phyloP scores from a whole-genome alignment of 768 basidiomycete genomes.

The Pleurotus eryngii region DNA sequence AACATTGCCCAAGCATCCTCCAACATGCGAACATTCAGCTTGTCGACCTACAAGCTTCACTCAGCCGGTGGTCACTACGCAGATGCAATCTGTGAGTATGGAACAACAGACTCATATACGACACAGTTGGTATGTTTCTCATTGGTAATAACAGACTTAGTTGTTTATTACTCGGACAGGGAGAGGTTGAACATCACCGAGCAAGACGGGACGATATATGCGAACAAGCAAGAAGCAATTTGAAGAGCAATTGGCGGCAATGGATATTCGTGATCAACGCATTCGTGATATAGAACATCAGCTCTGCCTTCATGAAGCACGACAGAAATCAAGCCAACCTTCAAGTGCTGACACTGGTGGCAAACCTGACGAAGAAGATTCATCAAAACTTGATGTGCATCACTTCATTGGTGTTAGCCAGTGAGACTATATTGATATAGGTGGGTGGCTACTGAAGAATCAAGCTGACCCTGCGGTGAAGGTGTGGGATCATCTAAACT shows the following conservation, averaged over 20 bases:
- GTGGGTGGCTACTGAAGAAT: not conserved
- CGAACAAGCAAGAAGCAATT: constrained; percentile 7
- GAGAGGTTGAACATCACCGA: constrained; percentile 14
- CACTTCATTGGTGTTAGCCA: constrained; percentile 5
- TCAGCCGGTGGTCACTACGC: constrained; percentile 7
- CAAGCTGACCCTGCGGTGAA: constrained; percentile 1
- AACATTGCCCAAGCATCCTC: too few relatives aligned
- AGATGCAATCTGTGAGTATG: not conserved
- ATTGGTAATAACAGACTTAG: too few relatives aligned
- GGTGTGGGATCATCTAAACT: not conserved
- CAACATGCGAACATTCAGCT: not conserved
- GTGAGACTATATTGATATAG: constrained; percentile 3
- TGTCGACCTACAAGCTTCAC: constrained; percentile 9
- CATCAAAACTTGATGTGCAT: not conserved
- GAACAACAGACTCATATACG: constrained; percentile 5
- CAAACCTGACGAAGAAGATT: not conserved
- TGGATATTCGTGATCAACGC: constrained; percentile 10
- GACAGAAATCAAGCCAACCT: not conserved
- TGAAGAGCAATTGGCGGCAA: constrained; percentile 10
- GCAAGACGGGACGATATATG: constrained; percentile 11
- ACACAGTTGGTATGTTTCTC: constrained; percentile 3
- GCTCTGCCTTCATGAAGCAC: not conserved
- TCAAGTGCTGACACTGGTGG: not conserved
- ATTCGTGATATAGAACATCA: constrained; percentile 1
- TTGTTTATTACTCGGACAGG: not conserved